These are phyloP conservation scores for Agarophyton chilense DNA, from an alignment of 23 red algal species.

Conservation along the genomic window DNA sequence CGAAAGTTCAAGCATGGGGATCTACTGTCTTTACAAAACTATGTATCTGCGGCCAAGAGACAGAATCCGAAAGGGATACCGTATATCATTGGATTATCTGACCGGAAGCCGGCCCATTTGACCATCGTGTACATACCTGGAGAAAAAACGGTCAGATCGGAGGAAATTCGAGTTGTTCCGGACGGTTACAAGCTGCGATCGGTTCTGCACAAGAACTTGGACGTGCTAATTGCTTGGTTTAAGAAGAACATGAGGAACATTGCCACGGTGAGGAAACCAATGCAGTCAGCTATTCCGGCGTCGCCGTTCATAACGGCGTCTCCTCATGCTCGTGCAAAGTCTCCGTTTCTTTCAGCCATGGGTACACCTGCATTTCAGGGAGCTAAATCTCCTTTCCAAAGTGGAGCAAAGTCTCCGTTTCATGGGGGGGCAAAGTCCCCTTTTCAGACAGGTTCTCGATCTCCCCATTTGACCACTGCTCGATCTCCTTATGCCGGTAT, in stretches of 20 bases:
- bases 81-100: conserved; percentile 72
- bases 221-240: conserved; percentile 87
- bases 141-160: conserved; percentile 41
- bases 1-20: conserved; percentile 74
- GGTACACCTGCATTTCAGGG: not conserved
- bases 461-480: not conserved
- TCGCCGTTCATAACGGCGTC: conserved; percentile 29
- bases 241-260: conserved; percentile 76
- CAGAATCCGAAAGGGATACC: conserved; percentile 44
- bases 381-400: conserved; percentile 4
- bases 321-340: conserved; percentile 4
- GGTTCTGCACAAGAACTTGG: conserved; percentile 71
- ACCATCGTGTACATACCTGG: conserved; percentile 77
- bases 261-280: not conserved
- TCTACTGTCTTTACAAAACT: conserved; percentile 22
- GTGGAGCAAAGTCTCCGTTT: conserved; percentile 16
- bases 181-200: conserved; percentile 80
- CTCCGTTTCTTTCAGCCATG: conserved; percentile 44
- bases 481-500: not conserved
- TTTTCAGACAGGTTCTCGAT: conserved; percentile 39
- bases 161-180: conserved; percentile 76
- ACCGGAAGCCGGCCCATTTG: conserved; percentile 49
- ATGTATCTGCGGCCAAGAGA: conserved; percentile 49
- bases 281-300: not conserved
- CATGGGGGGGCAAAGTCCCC: conserved; percentile 24